Base-by-base conservation (phyloP, 2,329 filamentous ascomycete species). In the Alternaria brassicicola region DNA sequence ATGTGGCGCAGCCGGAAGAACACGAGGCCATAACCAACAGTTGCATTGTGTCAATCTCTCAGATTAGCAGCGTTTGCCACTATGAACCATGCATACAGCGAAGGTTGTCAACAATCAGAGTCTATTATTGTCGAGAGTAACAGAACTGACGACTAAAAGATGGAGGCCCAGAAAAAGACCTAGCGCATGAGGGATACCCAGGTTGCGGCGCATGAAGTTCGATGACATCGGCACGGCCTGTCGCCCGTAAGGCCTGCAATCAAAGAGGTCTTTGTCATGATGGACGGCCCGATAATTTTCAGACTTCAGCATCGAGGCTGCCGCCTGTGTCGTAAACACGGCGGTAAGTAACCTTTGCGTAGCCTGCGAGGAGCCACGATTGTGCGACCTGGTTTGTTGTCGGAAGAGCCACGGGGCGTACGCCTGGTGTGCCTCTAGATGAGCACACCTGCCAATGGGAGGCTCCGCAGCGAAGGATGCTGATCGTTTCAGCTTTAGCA, bases 401-500 rank as follows among this genome's bases (percentile, higher is more conserved):
- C 23, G 52, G 15, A 57, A 42, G 42, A 57, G 59, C 53, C 49
- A 55, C 31, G 21, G 21, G 49, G 56, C 45, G 61, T 43, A 36
- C 62, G 41, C 45, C 51, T 25, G 33, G 54, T 45, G 64, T 66
- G 62, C 57, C 60, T 62, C 56, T 63, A 62, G 53, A 59, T 57
- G 59, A 54, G 42, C 21, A 23, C 7, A 9, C 4, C 33, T 45
- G 51, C 68, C 66, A 71, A 69, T 71, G 28, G 41, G 47, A 61
- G 47, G 15, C 46, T 39, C 39, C 50, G 58, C 31, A 62, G 61
- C 53, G 35, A 54, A 59, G 41, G 41, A 41, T 30, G 51, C 49
- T 31, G 57, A 53, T 51, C 50, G 68, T 71, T 70, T 70, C 67
- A 70, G 62, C 57, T 64, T 65, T 54, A 55, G 57, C 61, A 55